phyloP scores from a whole-genome alignment of 495 filamentous ascomycete genomes.

The Xylaria castorea region DNA sequence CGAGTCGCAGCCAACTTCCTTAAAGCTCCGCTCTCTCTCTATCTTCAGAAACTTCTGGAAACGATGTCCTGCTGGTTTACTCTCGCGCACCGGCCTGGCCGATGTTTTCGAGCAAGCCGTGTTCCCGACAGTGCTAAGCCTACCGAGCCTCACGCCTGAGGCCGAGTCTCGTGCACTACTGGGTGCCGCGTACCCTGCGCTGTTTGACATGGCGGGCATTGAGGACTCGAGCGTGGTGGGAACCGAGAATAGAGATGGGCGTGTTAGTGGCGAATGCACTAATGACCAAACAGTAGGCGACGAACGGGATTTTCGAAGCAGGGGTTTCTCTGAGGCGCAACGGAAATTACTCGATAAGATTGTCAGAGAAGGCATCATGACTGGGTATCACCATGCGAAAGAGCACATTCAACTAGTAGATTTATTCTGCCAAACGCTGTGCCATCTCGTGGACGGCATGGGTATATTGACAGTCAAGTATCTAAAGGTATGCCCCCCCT shows the following conservation, averaged over 20 bases:
- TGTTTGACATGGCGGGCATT: conserved; percentile 65
- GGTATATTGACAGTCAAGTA: conserved; percentile 76
- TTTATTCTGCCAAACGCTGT: conserved; percentile 65
- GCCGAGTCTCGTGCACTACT: conserved; percentile 72
- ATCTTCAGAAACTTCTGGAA: conserved; percentile 67
- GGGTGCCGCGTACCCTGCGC: conserved; percentile 66
- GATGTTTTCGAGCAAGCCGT: conserved; percentile 82
- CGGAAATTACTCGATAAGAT: conserved; percentile 56
- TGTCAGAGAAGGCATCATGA: conserved; percentile 62
- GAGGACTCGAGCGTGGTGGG: conserved; percentile 29
- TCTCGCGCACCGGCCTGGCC: conserved; percentile 75
- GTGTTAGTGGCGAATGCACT: not conserved
- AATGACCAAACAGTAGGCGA: not conserved
- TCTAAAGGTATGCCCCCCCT: conserved; percentile 59
- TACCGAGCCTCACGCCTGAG: conserved; percentile 82
- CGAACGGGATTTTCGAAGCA: not conserved
- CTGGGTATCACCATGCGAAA: conserved; percentile 59
- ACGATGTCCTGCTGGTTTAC: conserved; percentile 61
- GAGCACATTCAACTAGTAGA: conserved; percentile 57
- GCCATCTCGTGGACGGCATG: conserved; percentile 62
- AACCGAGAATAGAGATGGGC: conserved; percentile 5
- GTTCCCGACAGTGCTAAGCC: conserved; percentile 71
- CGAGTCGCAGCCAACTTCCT: conserved; percentile 56
- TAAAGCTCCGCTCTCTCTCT: conserved; percentile 62
- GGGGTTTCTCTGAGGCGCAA: conserved; percentile 36